Conservation (phyloP, 257 asterid genomes). For the Forsythia suspensa region DNA sequence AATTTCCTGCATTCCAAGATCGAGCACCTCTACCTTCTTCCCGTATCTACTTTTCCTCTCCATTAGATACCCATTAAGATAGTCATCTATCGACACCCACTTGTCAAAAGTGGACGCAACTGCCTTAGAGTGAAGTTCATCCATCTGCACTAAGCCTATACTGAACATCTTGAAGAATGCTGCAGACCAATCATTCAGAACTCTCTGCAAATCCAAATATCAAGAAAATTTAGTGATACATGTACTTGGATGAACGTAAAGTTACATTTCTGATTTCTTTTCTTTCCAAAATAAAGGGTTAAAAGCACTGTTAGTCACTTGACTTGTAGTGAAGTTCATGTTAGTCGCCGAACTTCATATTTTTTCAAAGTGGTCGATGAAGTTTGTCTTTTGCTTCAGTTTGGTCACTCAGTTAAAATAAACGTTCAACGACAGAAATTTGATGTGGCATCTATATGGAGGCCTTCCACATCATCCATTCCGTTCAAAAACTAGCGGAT, state of each 20-base stretch:
- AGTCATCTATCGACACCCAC: constrained; percentile 85
- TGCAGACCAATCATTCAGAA: constrained; percentile 92
- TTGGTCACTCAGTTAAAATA: not conserved
- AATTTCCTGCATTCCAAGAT: constrained; percentile 93
- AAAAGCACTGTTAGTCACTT: not conserved
- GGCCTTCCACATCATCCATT: too few species aligned
- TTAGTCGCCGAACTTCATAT: not conserved
- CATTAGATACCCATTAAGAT: constrained; percentile 79
- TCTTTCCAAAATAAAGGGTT: not conserved
- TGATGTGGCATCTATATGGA: too few species aligned
- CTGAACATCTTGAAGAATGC: constrained; percentile 79
- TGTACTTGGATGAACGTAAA: not conserved
- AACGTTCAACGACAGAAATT: too few species aligned
- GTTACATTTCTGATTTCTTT: not conserved
- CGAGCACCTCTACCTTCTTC: constrained; percentile 90
- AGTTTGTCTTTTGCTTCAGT: not conserved
- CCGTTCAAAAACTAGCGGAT: not conserved
- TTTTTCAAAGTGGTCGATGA: not conserved
- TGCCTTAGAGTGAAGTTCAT: constrained; percentile 55
- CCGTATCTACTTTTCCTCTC: constrained; percentile 79
- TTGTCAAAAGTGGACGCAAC: constrained; percentile 54
- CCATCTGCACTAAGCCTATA: constrained; percentile 66
- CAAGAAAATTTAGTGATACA: constrained; percentile 6
- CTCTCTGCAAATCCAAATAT: constrained; percentile 58
- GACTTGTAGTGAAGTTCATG: too few species aligned